Conservation (phyloP, 371 early-diverging fungal species). For the Enterospora canceri region DNA sequence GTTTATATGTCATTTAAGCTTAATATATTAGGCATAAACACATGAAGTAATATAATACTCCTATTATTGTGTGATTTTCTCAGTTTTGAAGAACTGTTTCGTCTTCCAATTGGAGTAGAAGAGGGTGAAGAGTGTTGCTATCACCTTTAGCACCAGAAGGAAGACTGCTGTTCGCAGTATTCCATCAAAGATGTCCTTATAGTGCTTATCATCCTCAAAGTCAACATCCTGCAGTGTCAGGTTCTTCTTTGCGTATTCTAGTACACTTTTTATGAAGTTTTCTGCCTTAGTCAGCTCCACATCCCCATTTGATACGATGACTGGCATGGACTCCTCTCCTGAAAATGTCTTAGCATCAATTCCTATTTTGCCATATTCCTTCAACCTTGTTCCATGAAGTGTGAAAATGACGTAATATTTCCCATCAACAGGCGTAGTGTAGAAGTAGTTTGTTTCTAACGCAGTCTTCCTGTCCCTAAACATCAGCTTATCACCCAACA, state of each 20-base stretch:
- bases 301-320: conserved; percentile 8
- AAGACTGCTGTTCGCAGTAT: conserved; percentile 5
- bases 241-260: conserved; percentile 14
- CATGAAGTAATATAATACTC: background rate
- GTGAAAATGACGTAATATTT: conserved; percentile 8
- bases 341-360: background rate
- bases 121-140: conserved; percentile 10
- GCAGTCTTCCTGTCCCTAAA: conserved; percentile 6
- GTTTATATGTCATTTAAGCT: background rate
- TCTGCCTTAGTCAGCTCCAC: conserved; percentile 22
- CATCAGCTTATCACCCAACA: background rate
- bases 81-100: conserved; percentile 3
- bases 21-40: background rate
- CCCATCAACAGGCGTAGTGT: conserved; percentile 7
- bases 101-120: conserved; percentile 6
- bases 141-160: background rate
- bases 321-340: conserved; percentile 9
- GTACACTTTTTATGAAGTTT: background rate
- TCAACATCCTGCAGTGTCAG: conserved; percentile 9
- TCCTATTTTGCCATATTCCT: background rate
- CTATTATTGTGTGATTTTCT: background rate
- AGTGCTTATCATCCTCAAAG: conserved; percentile 1
- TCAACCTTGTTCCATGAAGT: background rate
- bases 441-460: conserved; percentile 12
- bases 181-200: conserved; percentile 1